phyloP scores from a whole-genome alignment of 176 grass and related monocot genomes.

The Panicum miliaceum region DNA sequence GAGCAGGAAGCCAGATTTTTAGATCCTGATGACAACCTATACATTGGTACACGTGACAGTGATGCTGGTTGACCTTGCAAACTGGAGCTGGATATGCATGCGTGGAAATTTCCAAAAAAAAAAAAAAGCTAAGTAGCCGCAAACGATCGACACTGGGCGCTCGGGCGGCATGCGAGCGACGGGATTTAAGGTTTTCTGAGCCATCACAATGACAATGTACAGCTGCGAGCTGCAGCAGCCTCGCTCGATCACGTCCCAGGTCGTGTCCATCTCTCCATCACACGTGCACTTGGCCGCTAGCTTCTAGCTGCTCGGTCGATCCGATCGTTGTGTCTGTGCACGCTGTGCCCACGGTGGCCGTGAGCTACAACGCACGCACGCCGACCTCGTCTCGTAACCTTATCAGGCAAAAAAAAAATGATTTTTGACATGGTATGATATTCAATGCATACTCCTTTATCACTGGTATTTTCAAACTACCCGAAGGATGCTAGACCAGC shows the following conservation, averaged over 20 bases:
- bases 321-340: background rate
- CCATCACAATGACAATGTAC: background rate
- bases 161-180: background rate
- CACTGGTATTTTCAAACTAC: too few relatives aligned
- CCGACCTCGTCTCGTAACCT: too few relatives aligned
- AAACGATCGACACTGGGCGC: background rate
- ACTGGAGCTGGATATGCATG: background rate
- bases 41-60: background rate
- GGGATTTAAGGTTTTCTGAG: background rate
- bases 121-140: background rate
- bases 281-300: slow-evolving; percentile 31
- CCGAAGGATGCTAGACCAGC: too few relatives aligned
- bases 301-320: background rate
- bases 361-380: background rate
- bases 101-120: background rate
- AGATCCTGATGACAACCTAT: background rate
- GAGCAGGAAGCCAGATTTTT: background rate
- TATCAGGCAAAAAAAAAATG: too few relatives aligned
- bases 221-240: background rate
- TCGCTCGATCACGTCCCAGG: background rate
- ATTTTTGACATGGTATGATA: too few relatives aligned
- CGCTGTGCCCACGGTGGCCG: background rate
- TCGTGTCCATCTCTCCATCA: slow-evolving; percentile 15
- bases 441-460: too few relatives aligned
- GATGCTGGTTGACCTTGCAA: background rate